phyloP scores from a whole-genome alignment of 495 filamentous ascomycete genomes.

The Mycothermus thermophilus region DNA sequence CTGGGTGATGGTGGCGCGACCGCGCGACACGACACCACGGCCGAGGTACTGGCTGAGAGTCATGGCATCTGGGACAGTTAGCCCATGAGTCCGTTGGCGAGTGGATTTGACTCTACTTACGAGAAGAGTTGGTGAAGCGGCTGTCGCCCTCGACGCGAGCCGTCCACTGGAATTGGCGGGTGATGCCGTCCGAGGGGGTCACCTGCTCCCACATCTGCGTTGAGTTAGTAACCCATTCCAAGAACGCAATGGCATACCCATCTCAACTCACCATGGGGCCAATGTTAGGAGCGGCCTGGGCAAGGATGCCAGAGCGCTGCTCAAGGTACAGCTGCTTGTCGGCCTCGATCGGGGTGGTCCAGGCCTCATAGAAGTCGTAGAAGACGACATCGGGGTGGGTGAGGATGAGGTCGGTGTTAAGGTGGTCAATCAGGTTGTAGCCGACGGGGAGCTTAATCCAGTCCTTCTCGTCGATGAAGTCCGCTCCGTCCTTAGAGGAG shows the following conservation, averaged over 20 bases:
- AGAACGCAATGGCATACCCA: too few species aligned
- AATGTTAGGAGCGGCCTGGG: conserved; percentile 56
- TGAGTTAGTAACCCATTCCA: conserved; percentile 12
- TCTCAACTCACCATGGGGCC: conserved; percentile 41
- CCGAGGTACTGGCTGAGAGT: conserved; percentile 54
- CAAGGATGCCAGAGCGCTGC: conserved; percentile 45
- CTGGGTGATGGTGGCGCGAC: conserved; percentile 43
- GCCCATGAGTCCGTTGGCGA: too few species aligned
- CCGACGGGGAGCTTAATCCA: conserved; percentile 70
- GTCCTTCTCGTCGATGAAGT: conserved; percentile 31
- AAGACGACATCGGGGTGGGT: conserved; percentile 46
- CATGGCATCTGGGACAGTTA: conserved; percentile 36
- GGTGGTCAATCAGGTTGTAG: conserved; percentile 58
- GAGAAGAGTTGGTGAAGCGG: conserved; percentile 20
- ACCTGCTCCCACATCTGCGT: conserved; percentile 42
- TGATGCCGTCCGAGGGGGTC: conserved; percentile 45
- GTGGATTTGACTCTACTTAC: conserved; percentile 11
- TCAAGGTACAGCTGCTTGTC: conserved; percentile 26
- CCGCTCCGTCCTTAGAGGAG: conserved; percentile 35
- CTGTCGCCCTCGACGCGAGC: conserved; percentile 43
- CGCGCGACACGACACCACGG: conserved; percentile 45
- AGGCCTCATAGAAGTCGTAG: conserved; percentile 54
- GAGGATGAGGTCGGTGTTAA: conserved; percentile 52
- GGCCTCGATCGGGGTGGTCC: conserved; percentile 25
- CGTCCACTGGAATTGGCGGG: conserved; percentile 52